Evolutionary conservation across 176 grass and related monocot species (phyloP).

Genomic region (Eragrostis nindensis): DNA sequence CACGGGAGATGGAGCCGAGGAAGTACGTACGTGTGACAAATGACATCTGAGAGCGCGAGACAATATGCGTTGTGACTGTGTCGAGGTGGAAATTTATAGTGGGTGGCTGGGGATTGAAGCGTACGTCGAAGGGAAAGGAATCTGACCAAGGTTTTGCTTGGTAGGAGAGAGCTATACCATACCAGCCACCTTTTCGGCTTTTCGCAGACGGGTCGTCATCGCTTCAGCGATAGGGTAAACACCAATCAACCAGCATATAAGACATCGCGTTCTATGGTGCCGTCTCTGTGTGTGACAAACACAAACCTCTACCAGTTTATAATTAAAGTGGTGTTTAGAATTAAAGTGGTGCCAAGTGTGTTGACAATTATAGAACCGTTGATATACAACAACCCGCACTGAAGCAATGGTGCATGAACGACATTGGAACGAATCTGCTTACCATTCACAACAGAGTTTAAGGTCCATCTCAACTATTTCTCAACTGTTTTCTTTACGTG

Average conservation of each 20-base stretch:
- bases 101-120: neutral
- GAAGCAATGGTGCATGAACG: neutral
- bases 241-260: neutral
- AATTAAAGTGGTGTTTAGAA: too few relatives aligned
- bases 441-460: neutral
- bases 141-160: neutral
- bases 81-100: conserved; percentile 21
- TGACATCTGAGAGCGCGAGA: neutral
- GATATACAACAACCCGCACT: neutral
- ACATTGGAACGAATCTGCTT: neutral
- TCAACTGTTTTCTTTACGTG: too few relatives aligned
- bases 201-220: neutral
- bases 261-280: neutral
- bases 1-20: neutral
- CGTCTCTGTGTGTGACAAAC: too few relatives aligned
- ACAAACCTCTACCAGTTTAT: too few relatives aligned
- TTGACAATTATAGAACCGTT: neutral
- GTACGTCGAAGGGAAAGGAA: conserved; percentile 21
- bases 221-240: conserved; percentile 10
- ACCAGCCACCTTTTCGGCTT: neutral
- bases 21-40: neutral
- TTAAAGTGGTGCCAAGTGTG: neutral
- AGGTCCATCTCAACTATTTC: too few relatives aligned
- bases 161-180: neutral
- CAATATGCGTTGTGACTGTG: neutral